Base-by-base conservation (phyloP, 129 eudicot genomes). In the Scalesia atractyloides region DNA sequence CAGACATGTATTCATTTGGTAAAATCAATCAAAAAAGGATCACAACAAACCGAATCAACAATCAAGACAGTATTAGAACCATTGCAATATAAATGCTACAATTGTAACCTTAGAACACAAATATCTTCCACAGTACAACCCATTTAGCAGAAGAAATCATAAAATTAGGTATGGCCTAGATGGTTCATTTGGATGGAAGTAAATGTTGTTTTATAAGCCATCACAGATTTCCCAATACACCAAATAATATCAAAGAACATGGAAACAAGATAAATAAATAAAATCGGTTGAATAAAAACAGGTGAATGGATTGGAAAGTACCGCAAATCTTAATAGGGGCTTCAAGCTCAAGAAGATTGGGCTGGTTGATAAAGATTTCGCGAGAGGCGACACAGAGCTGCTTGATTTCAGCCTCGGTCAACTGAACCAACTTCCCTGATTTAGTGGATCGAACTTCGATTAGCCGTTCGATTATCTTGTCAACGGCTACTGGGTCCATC, bases 311-410 rank as follows among this genome's bases (percentile, higher is more conserved):
- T 50, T 68, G 7, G 22, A 66, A 3, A 46, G 3, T 85, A 94
- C 98, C 98, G 51, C 98, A 94, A 88, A 94, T 94, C 90, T 94
- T 94, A 70, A 94, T 90, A 72, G 98, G 98, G n/a, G 98, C 97
- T 79, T 90, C 89, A 64, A 94, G 97, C 64, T 94, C 98, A 44
- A 94, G 97, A 62, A 94, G 98, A 88, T 87, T 94, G 57, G 98
- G 97, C 72, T 94, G 98, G 2, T 76, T 84, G 60, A 79, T 66
- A 65, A 94, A 94, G 77, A 94, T 88, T 53, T 90, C 98, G 26
- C 98, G 90, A 41, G 98, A 83, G 4, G 90, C 72, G 5, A 79
- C 61, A 70, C 98, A 94, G 8, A 94, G 98, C 82, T 90, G 98
- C 68, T 91, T 91, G 82, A 94, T 94, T 86, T 94, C 98, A 64